Conservation (phyloP, 2,329 filamentous ascomycete genomes). For the Lizonia empirigonia region DNA sequence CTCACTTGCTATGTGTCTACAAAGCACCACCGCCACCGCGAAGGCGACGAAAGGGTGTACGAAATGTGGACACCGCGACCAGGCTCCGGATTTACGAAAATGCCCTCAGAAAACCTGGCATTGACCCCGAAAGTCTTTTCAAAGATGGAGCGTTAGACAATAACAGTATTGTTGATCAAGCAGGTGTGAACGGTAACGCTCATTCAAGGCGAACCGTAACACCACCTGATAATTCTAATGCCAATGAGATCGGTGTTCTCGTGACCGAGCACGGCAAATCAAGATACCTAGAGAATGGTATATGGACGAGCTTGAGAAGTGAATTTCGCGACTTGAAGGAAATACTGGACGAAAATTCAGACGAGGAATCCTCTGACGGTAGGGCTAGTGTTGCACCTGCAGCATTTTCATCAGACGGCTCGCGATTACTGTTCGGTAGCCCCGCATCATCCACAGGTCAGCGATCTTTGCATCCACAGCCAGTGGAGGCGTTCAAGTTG, state of each 20-base stretch:
- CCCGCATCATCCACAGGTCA: constrained; percentile 20
- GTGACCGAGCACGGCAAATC: constrained; percentile 36
- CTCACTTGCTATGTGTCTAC: constrained; percentile 40
- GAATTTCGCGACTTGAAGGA: constrained; percentile 39
- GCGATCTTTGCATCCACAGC: constrained; percentile 62
- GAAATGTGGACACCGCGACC: constrained; percentile 32
- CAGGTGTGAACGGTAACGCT: not conserved
- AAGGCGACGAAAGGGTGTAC: constrained; percentile 32
- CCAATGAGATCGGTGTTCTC: constrained; percentile 26
- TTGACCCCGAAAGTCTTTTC: constrained; percentile 34
- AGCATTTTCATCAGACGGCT: constrained; percentile 13
- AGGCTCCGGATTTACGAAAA: constrained; percentile 41
- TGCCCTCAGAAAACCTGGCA: constrained; percentile 33
- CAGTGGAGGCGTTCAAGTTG: constrained; percentile 69
- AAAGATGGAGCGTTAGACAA: constrained; percentile 13
- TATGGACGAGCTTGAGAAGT: constrained; percentile 40
- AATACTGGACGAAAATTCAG: constrained; percentile 39
- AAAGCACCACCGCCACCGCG: constrained; percentile 42
- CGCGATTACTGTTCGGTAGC: constrained; percentile 29
- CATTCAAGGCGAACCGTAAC: not conserved
- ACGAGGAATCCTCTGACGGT: constrained; percentile 26
- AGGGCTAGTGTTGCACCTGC: not conserved
- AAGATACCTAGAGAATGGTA: constrained; percentile 40
- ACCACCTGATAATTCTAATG: not conserved
- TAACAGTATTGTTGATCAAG: not conserved